Conservation (phyloP, 352 stramenopile species). For the Globisporangium middletonii region DNA sequence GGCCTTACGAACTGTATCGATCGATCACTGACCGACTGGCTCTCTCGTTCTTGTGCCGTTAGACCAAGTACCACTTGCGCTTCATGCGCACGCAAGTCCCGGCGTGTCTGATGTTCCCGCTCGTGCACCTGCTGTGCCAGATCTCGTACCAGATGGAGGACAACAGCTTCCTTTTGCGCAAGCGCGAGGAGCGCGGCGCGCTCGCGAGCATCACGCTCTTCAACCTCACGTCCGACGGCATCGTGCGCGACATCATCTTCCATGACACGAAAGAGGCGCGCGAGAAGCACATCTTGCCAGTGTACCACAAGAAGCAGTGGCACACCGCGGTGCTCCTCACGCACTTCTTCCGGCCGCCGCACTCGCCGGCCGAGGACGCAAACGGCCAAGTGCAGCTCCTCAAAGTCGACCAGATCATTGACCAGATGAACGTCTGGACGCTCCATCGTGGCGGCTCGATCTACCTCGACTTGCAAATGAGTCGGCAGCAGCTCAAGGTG, state of each 20-base stretch:
- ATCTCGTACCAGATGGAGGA: constrained; percentile 88
- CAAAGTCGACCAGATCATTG: constrained; percentile 85
- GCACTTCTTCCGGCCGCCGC: constrained; percentile 73
- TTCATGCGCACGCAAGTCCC: constrained; percentile 80
- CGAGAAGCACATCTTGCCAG: constrained; percentile 77
- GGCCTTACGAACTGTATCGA: no score
- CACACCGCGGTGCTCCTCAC: constrained; percentile 81
- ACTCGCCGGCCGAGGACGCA: constrained; percentile 61
- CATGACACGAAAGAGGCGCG: constrained; percentile 81
- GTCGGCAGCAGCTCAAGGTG: constrained; percentile 77
- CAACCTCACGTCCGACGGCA: constrained; percentile 82
- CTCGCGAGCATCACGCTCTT: constrained; percentile 78
- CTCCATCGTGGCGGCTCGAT: constrained; percentile 80
- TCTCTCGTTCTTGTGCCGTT: constrained; percentile 3
- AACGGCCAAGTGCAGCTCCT: constrained; percentile 78
- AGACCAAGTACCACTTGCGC: constrained; percentile 84
- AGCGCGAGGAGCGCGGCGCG: constrained; percentile 72
- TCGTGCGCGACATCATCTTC: constrained; percentile 85
- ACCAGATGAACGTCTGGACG: constrained; percentile 84
- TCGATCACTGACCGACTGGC: background rate
- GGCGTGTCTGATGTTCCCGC: constrained; percentile 72
- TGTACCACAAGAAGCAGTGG: constrained; percentile 86
- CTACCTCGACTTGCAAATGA: constrained; percentile 86
- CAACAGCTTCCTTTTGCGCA: constrained; percentile 64
- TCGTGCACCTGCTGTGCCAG: constrained; percentile 81